These are phyloP conservation scores for Prunus armeniaca DNA, from an alignment of 306 rosid species.

Conservation along the genomic window DNA sequence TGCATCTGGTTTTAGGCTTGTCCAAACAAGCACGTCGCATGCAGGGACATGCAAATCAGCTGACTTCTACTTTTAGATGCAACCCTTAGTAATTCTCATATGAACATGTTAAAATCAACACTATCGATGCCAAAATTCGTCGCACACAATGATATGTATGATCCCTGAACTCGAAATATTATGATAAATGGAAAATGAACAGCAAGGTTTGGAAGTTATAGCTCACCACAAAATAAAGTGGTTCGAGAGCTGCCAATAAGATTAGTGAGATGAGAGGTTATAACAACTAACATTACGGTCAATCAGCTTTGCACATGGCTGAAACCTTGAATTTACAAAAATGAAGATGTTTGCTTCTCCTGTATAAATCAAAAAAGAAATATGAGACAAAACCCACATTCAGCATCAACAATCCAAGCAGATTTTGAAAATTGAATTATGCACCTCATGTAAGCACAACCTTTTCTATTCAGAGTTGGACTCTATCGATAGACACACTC, in stretches of 20 bases:
- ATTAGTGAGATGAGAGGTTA: background rate
- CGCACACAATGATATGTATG: background rate
- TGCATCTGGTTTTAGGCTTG: background rate
- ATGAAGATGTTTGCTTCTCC: background rate
- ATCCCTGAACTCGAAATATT: background rate
- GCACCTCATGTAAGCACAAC: background rate
- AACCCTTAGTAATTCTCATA: background rate
- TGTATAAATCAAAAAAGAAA: background rate
- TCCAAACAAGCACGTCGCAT: background rate
- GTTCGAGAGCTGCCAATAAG: background rate
- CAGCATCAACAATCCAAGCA: background rate
- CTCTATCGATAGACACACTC: conserved; percentile 20
- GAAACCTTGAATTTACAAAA: background rate
- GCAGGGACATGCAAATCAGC: background rate
- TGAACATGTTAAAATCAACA: background rate
- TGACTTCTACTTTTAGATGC: background rate
- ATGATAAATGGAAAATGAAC: background rate
- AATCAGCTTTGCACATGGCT: background rate
- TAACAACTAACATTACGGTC: background rate
- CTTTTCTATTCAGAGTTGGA: conserved; percentile 9
- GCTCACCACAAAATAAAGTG: conserved; percentile 2
- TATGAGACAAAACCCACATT: background rate
- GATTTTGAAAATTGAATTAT: background rate
- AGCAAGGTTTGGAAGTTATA: background rate
- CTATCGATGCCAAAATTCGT: background rate